Percentiles rank a stretch among this genome's conserved stretches.
These are phyloP conservation scores for cucumber (Cucumis sativus) DNA, from an alignment of 306 rosid species.

Conservation along the genomic window DNA sequence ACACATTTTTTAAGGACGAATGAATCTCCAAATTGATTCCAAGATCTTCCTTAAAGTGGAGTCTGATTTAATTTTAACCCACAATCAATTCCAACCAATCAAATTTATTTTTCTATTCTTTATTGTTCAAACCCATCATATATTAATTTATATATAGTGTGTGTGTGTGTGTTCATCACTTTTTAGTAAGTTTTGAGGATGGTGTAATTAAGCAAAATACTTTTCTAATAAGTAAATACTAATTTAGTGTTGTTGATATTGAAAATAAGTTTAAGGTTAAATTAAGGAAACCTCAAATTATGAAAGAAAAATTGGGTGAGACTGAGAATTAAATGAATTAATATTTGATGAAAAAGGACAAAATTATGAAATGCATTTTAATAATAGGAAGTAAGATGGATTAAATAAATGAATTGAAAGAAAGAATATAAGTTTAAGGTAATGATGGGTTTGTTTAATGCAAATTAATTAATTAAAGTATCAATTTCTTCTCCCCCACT, in stretches of 20 bases:
- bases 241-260: background rate
- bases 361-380: too few relatives aligned
- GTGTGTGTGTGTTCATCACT: background rate
- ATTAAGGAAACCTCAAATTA: too few relatives aligned
- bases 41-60: background rate
- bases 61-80: background rate
- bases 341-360: too few relatives aligned
- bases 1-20: background rate
- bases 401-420: too few relatives aligned
- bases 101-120: background rate
- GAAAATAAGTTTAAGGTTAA: background rate
- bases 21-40: background rate
- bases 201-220: background rate
- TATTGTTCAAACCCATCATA: background rate
- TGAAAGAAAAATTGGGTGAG: too few relatives aligned
- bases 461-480: too few relatives aligned
- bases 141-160: background rate
- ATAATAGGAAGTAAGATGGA: too few relatives aligned
- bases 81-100: background rate
- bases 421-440: too few relatives aligned
- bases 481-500: too few relatives aligned
- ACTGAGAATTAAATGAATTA: too few relatives aligned
- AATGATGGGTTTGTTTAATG: too few relatives aligned
- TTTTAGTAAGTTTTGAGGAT: background rate
- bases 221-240: background rate